These are phyloP conservation scores for Tritrichomonas foetus DNA, from an alignment of 208 protist genomes.

Conservation along the genomic window DNA sequence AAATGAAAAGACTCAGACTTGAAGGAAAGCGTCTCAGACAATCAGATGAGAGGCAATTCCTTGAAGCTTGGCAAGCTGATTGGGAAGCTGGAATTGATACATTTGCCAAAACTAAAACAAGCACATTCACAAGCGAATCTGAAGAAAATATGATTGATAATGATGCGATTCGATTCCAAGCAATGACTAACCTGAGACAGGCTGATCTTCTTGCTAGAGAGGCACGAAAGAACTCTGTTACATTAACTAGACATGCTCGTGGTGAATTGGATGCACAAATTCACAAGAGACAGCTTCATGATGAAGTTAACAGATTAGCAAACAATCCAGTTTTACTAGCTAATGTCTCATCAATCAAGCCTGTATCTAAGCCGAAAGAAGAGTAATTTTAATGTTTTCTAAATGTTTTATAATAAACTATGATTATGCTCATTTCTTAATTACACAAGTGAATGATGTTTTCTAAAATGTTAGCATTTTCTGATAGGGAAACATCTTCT, in stretches of 20 bases:
- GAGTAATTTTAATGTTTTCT: no score
- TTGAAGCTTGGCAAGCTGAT: neutral
- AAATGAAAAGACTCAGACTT: neutral
- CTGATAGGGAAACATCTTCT: no score
- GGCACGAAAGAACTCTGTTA: neutral
- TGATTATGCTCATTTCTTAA: no score
- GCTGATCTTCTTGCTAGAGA: neutral
- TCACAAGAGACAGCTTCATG: neutral
- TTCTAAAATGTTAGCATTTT: no score
- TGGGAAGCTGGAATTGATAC: slow-evolving; percentile 1
- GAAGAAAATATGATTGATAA: neutral
- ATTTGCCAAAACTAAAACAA: no score
- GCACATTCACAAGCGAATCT: neutral
- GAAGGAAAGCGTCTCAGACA: neutral
- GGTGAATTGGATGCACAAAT: neutral
- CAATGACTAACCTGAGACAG: neutral
- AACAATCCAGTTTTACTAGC: neutral
- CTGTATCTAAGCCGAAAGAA: no score
- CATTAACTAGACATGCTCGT: neutral
- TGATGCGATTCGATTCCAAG: neutral
- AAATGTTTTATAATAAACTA: no score
- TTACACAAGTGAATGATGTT: no score
- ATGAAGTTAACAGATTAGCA: neutral
- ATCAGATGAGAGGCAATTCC: neutral
- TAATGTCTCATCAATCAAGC: no score